These are phyloP conservation scores for Gracilaria caudata DNA, from an alignment of 23 red algal species.

Conservation along the genomic window DNA sequence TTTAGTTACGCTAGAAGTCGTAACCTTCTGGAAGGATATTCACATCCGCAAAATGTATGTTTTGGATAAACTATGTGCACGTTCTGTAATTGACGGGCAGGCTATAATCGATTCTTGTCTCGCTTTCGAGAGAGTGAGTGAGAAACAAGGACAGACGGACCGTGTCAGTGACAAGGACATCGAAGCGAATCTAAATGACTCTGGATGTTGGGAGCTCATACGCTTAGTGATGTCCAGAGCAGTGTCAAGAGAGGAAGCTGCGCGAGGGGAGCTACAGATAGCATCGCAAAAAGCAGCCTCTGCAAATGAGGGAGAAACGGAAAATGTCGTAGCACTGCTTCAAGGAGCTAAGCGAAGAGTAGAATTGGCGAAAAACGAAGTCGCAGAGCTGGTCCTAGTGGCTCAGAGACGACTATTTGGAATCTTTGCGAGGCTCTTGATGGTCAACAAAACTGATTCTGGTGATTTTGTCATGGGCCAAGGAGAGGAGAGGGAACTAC, in stretches of 20 bases:
- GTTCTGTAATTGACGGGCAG: constrained; percentile 67
- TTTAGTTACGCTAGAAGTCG: constrained; percentile 60
- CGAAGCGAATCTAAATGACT: constrained; percentile 40
- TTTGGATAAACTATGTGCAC: constrained; percentile 73
- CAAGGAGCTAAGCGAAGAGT: constrained; percentile 50
- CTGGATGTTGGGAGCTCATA: constrained; percentile 70
- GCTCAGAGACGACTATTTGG: constrained; percentile 51
- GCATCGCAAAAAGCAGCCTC: constrained; percentile 66
- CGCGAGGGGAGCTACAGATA: constrained; percentile 48
- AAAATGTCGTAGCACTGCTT: constrained; percentile 54
- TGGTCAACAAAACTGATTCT: constrained; percentile 5
- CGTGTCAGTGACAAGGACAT: constrained; percentile 23
- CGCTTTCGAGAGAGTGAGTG: constrained; percentile 23
- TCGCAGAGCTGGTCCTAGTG: constrained; percentile 42
- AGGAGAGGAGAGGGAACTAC: constrained; percentile 28
- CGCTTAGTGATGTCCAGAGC: constrained; percentile 67
- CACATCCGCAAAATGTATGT: constrained; percentile 78
- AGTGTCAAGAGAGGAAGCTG: constrained; percentile 52
- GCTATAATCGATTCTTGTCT: constrained; percentile 73
- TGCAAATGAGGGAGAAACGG: constrained; percentile 83
- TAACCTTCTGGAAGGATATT: constrained; percentile 68
- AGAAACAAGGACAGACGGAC: constrained; percentile 22
- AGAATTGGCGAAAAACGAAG: constrained; percentile 48
- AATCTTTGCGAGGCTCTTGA: constrained; percentile 27
- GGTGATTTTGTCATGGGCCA: constrained; percentile 36